Evolutionary conservation across 106 monocot genomes (phyloP), one percentile per base, ranked within the genome.

Genomic region (Dendrobium catenatum): DNA sequence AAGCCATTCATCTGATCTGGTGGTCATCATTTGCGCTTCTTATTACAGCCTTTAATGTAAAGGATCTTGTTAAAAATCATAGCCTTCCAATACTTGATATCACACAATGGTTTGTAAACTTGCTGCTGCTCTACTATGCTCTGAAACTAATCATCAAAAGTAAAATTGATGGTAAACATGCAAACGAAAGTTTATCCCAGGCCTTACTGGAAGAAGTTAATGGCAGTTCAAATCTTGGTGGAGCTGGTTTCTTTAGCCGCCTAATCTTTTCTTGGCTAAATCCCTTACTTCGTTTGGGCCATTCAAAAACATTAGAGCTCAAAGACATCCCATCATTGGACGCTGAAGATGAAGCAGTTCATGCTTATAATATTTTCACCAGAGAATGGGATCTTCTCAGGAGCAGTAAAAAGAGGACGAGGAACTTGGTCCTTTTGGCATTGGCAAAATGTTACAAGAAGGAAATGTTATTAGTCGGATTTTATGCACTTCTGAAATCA

Each of bases 211-310:
- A 78, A 20, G 75, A 55, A 44, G 79, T 48, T 40, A 77, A 76
- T 46, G 13, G 68, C 15, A 56, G 11, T 55, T 64, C 84, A 27
- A 55, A 80, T 20, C 68, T 84, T 8, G 49, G 55, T 37, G 27
- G 72, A 9, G 77, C 88, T 6, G 79, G 88, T 40, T 73, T 90
- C 72, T 72, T 90, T 47, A 89, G 92, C 48, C 80, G 77, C 20
- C 13, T 95, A 37, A 85, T 86, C 13, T 92, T 95, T 77, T 87
- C 92, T 13, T 95, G 90, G 92, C 72, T 92, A 27, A 87, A 95
- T 79, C 87, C 88, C 33, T 61, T 95, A 22, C 85, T 95, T 18
- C 75, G 84, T 4, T 42, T 85, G 3, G 94, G 94, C 55, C 75
- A 81, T 79, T 81, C 64, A 0, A 89, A 86, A 41, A 88, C 90